Base-by-base conservation (phyloP, 768 basidiomycete genomes). In the Glaciozyma martinii region DNA sequence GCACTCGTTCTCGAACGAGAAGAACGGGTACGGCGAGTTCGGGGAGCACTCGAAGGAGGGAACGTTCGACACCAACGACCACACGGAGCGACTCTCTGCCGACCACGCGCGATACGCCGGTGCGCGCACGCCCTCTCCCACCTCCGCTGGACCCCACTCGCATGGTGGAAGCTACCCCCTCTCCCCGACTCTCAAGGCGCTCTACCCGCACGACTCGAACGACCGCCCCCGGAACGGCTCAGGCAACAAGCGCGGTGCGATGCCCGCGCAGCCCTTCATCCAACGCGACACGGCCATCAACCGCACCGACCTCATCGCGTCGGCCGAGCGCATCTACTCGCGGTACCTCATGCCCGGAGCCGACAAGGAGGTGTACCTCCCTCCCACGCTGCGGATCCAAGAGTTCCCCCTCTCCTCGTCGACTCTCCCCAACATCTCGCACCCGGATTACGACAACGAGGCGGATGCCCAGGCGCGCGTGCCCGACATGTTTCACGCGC, bases 331-430 rank as follows among this genome's bases (percentile, higher is more conserved):
- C 74, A 97, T 99, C 71, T 98, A 86, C 80, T 86, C 86, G 75
- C 86, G 92, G 60, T 98, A 98, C 78, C 86, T 99, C 65, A 85
- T 88, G 67, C 84, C 86, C 21, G 83, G 85, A 18, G 89, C 92
- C 75, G 93, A 91, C 77, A 94, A 97, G 76, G 94, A 98, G 80
- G 93, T 99, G 57, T 98, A 98, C 76, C 86, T 99, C 25, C 95
- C 95, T 0, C 89, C 92, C 1, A 83, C 89, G 29, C 83, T 99
- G 52, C 89, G 95, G 57, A 86, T 98, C 73, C 85, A 93, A 76
- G 81, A 83, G 30, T 98, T 99, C 80, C 91, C 92, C 3, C 80
- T 91, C 61, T 88, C 81, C 72, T 85, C 85, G 72, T 78, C 81
- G 2, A 82, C 85, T 50, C 85, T 90, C 62, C 90, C 89, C 4